Percentiles rank a stretch among this genome's conserved stretches.
Conservation (phyloP, 192 early-diverging fungal species). For the Chytriomyces sp. region DNA sequence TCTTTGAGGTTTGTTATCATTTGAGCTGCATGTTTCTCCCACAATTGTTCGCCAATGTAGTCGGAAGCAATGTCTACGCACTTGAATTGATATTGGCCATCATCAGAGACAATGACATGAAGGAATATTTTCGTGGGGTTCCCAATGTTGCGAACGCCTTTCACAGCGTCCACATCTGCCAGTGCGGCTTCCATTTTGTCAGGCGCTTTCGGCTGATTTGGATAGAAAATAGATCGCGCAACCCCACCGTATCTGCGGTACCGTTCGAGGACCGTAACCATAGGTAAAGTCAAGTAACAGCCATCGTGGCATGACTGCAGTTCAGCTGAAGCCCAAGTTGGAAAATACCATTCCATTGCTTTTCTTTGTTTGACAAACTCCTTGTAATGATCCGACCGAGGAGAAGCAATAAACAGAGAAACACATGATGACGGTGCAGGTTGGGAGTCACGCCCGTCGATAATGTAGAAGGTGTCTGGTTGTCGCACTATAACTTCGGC, state of each 20-base stretch:
- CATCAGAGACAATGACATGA: constrained; percentile 13
- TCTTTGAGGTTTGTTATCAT: constrained; percentile 36
- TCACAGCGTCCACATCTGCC: constrained; percentile 27
- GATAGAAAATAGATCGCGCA: constrained; percentile 37
- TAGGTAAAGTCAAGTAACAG: constrained; percentile 33
- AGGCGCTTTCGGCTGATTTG: not conserved
- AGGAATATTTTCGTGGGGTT: constrained; percentile 31
- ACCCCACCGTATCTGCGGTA: constrained; percentile 39
- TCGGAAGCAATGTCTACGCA: constrained; percentile 35
- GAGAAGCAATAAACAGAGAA: constrained; percentile 33
- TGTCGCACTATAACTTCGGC: constrained; percentile 8
- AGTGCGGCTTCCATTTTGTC: constrained; percentile 16
- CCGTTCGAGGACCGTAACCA: constrained; percentile 10
- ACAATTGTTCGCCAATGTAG: constrained; percentile 38
- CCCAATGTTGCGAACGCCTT: constrained; percentile 24
- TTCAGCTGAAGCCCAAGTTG: constrained; percentile 30
- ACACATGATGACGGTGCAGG: constrained; percentile 25
- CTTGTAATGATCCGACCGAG: constrained; percentile 35
- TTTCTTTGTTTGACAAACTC: constrained; percentile 33
- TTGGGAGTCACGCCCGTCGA: constrained; percentile 34
- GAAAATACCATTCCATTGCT: constrained; percentile 32
- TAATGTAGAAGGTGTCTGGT: constrained; percentile 37
- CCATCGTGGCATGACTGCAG: constrained; percentile 26
- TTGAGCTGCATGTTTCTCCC: constrained; percentile 36
- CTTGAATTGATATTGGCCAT: constrained; percentile 30